These are phyloP conservation scores for Wickerhamiella galacta DNA, from an alignment of 805 yeast genomes.

Conservation along the genomic window DNA sequence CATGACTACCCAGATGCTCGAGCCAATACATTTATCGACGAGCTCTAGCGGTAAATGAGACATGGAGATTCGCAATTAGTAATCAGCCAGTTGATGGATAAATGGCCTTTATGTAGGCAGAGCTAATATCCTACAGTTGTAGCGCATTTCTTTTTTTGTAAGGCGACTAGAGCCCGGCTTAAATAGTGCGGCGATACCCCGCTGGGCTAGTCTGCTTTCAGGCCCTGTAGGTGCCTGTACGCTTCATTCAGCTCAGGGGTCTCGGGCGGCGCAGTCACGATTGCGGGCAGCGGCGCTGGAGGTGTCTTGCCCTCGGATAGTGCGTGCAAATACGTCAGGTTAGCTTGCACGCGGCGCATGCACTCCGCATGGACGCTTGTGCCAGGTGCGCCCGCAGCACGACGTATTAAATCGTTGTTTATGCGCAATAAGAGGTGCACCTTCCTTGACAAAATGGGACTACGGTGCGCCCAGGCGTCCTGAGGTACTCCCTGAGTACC, in stretches of 20 bases:
- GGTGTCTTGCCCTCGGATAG: slow-evolving; percentile 3
- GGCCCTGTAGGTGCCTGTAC: slow-evolving; percentile 18
- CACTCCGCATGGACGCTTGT: slow-evolving; percentile 13
- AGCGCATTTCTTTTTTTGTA: too few relatives aligned
- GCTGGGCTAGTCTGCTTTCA: slow-evolving; percentile 18
- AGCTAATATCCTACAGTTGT: too few relatives aligned
- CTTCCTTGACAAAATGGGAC: too few relatives aligned
- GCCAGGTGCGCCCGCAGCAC: too few relatives aligned
- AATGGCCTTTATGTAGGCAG: too few relatives aligned
- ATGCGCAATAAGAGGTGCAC: too few relatives aligned
- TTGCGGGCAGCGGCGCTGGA: slow-evolving; percentile 15
- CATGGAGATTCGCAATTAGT: too few relatives aligned
- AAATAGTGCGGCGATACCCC: slow-evolving; percentile 12
- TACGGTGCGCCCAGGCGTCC: too few relatives aligned
- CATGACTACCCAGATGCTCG: slow-evolving; percentile 57
- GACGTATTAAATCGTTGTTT: too few relatives aligned
- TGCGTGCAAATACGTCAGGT: slow-evolving; percentile 21
- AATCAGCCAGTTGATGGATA: too few relatives aligned
- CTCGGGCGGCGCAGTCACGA: slow-evolving; percentile 18
- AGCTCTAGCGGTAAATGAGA: slow-evolving; percentile 54
- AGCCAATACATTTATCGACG: slow-evolving; percentile 75
- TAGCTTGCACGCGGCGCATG: slow-evolving; percentile 22
- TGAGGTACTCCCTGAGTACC: too few relatives aligned
- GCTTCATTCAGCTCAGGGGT: slow-evolving; percentile 19
- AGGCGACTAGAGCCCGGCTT: too few relatives aligned